Base-by-base conservation (phyloP, 2,329 filamentous ascomycete genomes). In the Epicoccum nigrum region DNA sequence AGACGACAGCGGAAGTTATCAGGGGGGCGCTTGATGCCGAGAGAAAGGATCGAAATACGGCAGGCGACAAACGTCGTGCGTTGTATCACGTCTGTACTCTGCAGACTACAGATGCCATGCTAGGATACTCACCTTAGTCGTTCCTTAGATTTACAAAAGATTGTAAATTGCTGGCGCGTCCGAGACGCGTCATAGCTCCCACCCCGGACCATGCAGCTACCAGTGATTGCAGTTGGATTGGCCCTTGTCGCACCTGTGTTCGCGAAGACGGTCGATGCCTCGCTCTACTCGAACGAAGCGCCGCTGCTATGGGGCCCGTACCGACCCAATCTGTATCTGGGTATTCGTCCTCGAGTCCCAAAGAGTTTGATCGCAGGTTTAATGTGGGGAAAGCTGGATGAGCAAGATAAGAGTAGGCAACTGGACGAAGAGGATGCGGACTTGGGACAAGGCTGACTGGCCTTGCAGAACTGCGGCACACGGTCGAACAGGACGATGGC, bases 281-380 rank as follows among this genome's bases (percentile, higher is more conserved):
- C 34, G 16, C 27, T 61, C 15, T 44, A 51, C 19, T 40, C 58
- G 27, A 60, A 62, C 59, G 96, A 97, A 74, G 82, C 95, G 65
- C 92, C 88, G 66, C 80, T 97, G 59, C 80, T 97, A 79, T 99
- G 94, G 94, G 94, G 94, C 0, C 90, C 94, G 2, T 99, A 97
- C 77, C 86, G 91, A 62, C 88, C 93, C 1, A 96, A 96, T 69
- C 75, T 97, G 28, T 97, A 97, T 74, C 95, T 97, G 76, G 93
- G 93, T 1, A 83, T 96, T 37, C 85, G 90, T 13, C 90, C 92
- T 32, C 83, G 91, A 47, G 79, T 92, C 37, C 88, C 92, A 0
- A 85, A 92, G 67, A 92, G 89, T 64, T 73, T 97, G 54, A 83
- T 88, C 69, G 85, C 89, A 4, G 91, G 89, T 2, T 79, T 97